phyloP scores from a whole-genome alignment of 164 flowering plant species.

The Liquidambar formosana region DNA sequence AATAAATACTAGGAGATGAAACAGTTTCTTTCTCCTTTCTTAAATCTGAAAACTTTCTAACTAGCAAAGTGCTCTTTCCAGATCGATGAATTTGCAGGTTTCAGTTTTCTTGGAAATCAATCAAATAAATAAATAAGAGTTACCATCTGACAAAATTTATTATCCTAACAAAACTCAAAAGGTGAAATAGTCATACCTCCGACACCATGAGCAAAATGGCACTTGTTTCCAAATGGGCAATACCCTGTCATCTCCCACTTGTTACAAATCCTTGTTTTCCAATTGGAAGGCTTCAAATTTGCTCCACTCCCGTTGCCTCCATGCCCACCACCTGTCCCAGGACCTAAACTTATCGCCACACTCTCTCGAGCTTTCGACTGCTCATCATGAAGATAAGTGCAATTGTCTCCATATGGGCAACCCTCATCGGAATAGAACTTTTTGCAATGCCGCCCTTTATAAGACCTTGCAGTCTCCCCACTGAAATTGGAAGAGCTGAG shows the following conservation, averaged over 20 bases:
- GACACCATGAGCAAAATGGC: conserved; percentile 97
- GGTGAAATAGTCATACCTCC: conserved; percentile 52
- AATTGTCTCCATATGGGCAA: conserved; percentile 91
- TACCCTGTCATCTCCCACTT: conserved; percentile 98
- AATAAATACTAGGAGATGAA: background rate
- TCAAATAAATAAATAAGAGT: background rate
- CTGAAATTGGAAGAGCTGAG: conserved; percentile 44
- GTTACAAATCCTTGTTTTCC: conserved; percentile 98
- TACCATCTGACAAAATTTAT: no score
- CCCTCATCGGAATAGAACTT: conserved; percentile 98
- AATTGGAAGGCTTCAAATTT: conserved; percentile 83
- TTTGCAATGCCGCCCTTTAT: conserved; percentile 93
- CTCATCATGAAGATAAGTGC: conserved; percentile 95
- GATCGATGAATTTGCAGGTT: conserved; percentile 1
- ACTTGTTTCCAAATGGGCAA: conserved; percentile 96
- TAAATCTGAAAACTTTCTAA: background rate
- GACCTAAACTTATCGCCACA: conserved; percentile 94
- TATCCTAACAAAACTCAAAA: background rate
- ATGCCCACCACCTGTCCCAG: conserved; percentile 53
- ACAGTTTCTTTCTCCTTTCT: background rate
- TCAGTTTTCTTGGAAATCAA: background rate
- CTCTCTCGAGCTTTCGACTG: conserved; percentile 90
- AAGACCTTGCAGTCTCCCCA: conserved; percentile 75
- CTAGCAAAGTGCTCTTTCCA: background rate
- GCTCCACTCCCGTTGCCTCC: conserved; percentile 32